phyloP scores from a whole-genome alignment of 148 eudicot genomes.

The Vaccinium corymbosum region DNA sequence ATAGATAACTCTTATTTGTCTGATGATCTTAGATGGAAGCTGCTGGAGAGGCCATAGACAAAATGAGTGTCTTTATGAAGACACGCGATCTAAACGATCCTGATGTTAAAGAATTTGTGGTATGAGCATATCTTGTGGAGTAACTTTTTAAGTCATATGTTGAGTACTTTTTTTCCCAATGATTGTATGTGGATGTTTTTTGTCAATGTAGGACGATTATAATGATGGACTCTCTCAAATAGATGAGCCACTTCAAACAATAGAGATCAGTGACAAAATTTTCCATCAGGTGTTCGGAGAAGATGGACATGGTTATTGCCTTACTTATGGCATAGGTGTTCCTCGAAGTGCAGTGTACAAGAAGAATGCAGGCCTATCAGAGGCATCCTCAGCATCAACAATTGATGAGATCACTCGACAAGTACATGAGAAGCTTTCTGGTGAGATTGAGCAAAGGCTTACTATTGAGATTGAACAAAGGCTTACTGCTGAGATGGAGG shows the following conservation, averaged over 20 bases:
- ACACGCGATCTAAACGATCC: not conserved
- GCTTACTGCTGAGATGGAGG: too few species aligned
- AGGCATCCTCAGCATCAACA: not conserved
- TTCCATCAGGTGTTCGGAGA: not conserved
- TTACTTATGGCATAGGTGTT: not conserved
- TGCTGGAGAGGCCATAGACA: not conserved
- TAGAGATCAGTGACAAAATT: not conserved
- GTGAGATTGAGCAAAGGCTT: not conserved
- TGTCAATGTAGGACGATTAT: not conserved
- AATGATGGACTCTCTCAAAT: not conserved
- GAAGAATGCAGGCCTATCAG: too few species aligned
- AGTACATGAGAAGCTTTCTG: not conserved
- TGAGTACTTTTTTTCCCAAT: not conserved
- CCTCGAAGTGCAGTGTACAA: not conserved
- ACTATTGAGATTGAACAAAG: not conserved
- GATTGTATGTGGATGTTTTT: too few species aligned
- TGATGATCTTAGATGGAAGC: not conserved
- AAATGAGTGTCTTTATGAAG: not conserved
- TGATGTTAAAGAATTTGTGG: not conserved
- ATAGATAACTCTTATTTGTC: not conserved
- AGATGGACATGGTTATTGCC: not conserved
- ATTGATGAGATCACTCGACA: not conserved
- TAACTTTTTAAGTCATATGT: too few species aligned
- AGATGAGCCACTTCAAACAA: not conserved
- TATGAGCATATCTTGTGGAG: not conserved